These are phyloP conservation scores for Moniliella sp. DNA, from an alignment of 1,284 basidiomycete genomes.

Conservation along the genomic window DNA sequence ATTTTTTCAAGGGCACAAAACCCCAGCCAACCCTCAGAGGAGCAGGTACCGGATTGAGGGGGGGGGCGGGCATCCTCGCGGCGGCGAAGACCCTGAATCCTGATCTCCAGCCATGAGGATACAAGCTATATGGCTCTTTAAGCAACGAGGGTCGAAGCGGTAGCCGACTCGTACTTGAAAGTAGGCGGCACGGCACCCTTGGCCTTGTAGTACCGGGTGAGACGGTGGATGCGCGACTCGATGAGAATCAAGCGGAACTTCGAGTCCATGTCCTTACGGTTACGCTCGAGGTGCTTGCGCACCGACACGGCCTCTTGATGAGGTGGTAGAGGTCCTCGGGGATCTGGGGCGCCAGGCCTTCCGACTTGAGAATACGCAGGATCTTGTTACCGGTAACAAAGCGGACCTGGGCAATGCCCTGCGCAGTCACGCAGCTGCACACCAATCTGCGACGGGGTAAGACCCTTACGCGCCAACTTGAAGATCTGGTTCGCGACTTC, in stretches of 20 bases:
- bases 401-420: conserved; percentile 83
- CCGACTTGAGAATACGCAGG: conserved; percentile 84
- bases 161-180: conserved; percentile 46
- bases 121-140: no score
- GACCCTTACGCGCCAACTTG: conserved; percentile 92
- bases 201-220: conserved; percentile 87
- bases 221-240: conserved; percentile 92
- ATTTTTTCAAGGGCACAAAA: no score
- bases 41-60: no score
- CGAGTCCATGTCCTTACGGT: conserved; percentile 79
- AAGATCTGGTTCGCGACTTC: conserved; percentile 87
- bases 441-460: conserved; percentile 93
- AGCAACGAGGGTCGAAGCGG: conserved; percentile 34
- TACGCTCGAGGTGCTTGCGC: conserved; percentile 92
- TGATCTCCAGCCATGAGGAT: no score
- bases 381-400: conserved; percentile 99
- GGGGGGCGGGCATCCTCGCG: no score
- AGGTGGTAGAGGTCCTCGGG: conserved; percentile 98
- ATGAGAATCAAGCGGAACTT: conserved; percentile 84
- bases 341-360: conserved; percentile 85
- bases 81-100: no score
- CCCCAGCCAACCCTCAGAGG: no score
- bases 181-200: conserved; percentile 90
- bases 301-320: conserved; percentile 96
- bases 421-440: conserved; percentile 89